These are phyloP conservation scores for Penicillium robsamsonii DNA, from an alignment of 495 filamentous ascomycete species.

Conservation along the genomic window DNA sequence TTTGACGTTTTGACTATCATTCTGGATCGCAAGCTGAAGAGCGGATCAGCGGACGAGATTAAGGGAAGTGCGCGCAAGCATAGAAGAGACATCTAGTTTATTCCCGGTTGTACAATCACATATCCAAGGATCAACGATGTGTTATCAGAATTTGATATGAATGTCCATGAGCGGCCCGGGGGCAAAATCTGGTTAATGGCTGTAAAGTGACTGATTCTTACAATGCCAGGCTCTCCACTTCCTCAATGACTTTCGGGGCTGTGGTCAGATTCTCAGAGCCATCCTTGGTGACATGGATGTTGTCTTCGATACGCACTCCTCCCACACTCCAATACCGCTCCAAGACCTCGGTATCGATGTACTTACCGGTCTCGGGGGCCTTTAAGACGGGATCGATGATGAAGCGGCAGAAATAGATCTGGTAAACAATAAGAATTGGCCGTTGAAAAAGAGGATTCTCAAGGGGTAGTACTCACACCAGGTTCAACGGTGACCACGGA, in stretches of 20 bases:
- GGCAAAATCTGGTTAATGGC: not conserved
- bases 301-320: constrained; percentile 74
- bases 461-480: constrained; percentile 54
- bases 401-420: constrained; percentile 92
- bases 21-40: constrained; percentile 64
- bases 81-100: constrained; percentile 30
- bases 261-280: constrained; percentile 81
- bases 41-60: constrained; percentile 27
- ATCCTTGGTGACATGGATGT: constrained; percentile 73
- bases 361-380: constrained; percentile 64
- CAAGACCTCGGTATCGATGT: constrained; percentile 70
- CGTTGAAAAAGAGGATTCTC: not conserved
- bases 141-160: not conserved
- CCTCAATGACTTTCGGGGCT: constrained; percentile 66
- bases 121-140: not conserved
- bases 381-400: constrained; percentile 82
- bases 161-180: not conserved
- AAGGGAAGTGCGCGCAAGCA: constrained; percentile 36
- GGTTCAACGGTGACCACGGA: constrained; percentile 90
- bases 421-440: constrained; percentile 1
- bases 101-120: not conserved
- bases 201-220: constrained; percentile 5
- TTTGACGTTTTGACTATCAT: constrained; percentile 81
- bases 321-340: constrained; percentile 88
- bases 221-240: constrained; percentile 57